Conservation (phyloP, 2,329 filamentous ascomycete species). For the Verticillium nonalfalfae region DNA sequence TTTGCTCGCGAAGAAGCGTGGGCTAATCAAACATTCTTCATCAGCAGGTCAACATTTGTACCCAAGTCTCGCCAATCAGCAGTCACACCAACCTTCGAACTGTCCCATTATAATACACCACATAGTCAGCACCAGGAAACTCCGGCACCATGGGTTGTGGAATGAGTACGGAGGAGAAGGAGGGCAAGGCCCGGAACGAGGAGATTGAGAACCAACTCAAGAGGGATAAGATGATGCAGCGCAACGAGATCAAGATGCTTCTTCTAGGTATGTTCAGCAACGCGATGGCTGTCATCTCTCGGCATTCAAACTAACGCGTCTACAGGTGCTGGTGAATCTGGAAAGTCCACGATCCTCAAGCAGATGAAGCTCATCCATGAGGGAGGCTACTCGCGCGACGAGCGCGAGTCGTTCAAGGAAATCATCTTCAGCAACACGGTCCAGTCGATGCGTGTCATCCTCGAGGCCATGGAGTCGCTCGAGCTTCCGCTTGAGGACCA, state of each 20-base stretch:
- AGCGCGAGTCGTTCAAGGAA: conserved; percentile 64
- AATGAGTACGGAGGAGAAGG: conserved; percentile 99
- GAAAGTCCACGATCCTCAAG: conserved; percentile 90
- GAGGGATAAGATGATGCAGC: conserved; percentile 96
- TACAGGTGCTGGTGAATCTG: conserved; percentile 91
- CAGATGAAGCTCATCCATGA: conserved; percentile 99
- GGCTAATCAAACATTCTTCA: neutral
- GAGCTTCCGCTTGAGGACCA: conserved; percentile 83
- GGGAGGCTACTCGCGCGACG: conserved; percentile 93
- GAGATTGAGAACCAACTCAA: conserved; percentile 99
- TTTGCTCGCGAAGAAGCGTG: neutral
- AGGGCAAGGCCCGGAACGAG: conserved; percentile 99
- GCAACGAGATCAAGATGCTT: conserved; percentile 99
- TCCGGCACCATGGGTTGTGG: conserved; percentile 91
- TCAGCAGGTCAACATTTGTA: neutral
- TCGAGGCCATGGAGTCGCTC: conserved; percentile 63
- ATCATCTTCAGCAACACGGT: conserved; percentile 67
- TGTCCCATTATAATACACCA: neutral
- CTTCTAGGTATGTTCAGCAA: conserved; percentile 65
- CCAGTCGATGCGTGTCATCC: conserved; percentile 63
- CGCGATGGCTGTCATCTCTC: neutral
- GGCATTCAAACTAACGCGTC: conserved; percentile 12
- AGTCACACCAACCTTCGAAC: neutral
- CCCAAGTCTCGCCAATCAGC: neutral
- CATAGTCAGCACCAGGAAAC: conserved; percentile 6